Conservation (phyloP, 768 basidiomycete genomes). For the Termitomyces sp. region DNA sequence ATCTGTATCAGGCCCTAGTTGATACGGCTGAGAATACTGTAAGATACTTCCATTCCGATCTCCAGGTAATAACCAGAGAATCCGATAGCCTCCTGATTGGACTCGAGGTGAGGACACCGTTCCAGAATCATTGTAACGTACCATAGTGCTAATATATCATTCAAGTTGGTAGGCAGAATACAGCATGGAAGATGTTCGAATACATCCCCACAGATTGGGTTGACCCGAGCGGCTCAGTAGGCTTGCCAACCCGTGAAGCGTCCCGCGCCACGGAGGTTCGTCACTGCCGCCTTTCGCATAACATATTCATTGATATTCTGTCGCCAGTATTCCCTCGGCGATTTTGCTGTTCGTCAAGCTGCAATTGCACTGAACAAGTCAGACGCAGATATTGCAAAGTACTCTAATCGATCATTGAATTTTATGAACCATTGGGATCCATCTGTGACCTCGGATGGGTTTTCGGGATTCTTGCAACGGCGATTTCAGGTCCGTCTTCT, state of each 20-base stretch:
- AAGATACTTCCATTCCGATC: constrained; percentile 6
- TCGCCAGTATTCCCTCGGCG: constrained; percentile 41
- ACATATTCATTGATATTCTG: neutral
- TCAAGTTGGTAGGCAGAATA: constrained; percentile 46
- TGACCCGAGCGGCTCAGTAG: constrained; percentile 43
- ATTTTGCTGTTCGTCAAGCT: constrained; percentile 53
- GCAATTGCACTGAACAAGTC: constrained; percentile 36
- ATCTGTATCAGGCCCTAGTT: constrained; percentile 46
- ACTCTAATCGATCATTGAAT: constrained; percentile 48
- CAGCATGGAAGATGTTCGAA: constrained; percentile 46
- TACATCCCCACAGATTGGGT: constrained; percentile 47
- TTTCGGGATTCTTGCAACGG: constrained; percentile 43
- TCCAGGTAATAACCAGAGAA: neutral
- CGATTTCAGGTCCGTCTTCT: constrained; percentile 31
- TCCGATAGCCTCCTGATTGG: constrained; percentile 45
- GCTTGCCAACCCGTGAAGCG: constrained; percentile 46
- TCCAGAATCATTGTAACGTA: neutral
- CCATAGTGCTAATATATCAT: neutral
- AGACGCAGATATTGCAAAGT: constrained; percentile 33
- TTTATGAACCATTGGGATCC: constrained; percentile 50
- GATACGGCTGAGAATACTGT: constrained; percentile 52
- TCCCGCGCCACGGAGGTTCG: constrained; percentile 43
- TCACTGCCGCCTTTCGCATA: neutral
- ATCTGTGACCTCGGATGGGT: constrained; percentile 40
- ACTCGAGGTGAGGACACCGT: constrained; percentile 28